phyloP scores from a whole-genome alignment of 352 stramenopile genomes.

The Phytopythium cucurbitacearum region DNA sequence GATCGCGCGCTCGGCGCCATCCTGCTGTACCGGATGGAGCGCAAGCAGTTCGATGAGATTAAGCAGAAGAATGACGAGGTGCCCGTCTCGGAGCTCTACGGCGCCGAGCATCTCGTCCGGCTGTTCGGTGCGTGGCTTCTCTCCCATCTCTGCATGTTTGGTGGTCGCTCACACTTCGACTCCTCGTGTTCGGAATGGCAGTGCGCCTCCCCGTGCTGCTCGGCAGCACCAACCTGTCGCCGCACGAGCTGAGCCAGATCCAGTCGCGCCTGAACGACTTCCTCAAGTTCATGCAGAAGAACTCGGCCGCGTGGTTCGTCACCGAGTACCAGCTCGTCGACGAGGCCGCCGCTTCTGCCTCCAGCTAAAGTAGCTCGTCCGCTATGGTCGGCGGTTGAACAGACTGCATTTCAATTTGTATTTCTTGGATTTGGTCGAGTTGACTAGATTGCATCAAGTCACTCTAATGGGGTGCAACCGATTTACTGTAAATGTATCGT shows the following conservation, averaged over 20 bases:
- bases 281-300: slow-evolving; percentile 81
- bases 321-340: slow-evolving; percentile 56
- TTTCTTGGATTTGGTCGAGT: no score
- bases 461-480: no score
- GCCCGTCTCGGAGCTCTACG: slow-evolving; percentile 88
- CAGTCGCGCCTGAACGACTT: slow-evolving; percentile 78
- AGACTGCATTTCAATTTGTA: background rate
- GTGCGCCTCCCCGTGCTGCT: slow-evolving; percentile 80
- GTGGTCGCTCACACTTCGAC: background rate
- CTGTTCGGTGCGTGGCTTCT: slow-evolving; percentile 75
- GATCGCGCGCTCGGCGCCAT: slow-evolving; percentile 86
- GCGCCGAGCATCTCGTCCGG: slow-evolving; percentile 87
- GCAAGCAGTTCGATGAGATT: slow-evolving; percentile 84
- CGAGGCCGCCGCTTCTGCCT: slow-evolving; percentile 11
- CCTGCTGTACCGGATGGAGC: slow-evolving; percentile 90
- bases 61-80: slow-evolving; percentile 49
- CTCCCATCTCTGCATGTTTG: slow-evolving; percentile 1
- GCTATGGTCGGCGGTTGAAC: background rate
- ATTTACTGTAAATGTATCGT: no score
- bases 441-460: no score
- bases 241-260: slow-evolving; percentile 58
- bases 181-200: slow-evolving; percentile 15
- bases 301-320: slow-evolving; percentile 64
- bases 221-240: slow-evolving; percentile 46
- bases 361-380: background rate